Evolutionary conservation across 2,329 filamentous ascomycete species (phyloP), one percentile per base, ranked within the genome.

Genomic region (Apiospora phragmitis): DNA sequence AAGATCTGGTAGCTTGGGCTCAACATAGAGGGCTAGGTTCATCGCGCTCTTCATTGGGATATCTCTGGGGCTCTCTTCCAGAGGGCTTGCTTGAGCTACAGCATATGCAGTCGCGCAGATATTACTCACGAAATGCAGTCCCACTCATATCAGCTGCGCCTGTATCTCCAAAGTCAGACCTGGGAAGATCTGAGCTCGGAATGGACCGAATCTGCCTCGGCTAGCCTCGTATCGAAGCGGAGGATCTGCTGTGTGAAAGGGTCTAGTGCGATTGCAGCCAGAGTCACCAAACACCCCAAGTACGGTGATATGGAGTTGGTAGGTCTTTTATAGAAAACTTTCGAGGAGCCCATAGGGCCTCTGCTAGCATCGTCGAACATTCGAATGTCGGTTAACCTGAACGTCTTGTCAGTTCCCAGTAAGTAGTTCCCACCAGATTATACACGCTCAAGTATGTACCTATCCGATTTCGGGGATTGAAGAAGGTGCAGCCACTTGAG

Each of bases 401-500:
- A 42, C 21, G n/a, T 14, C 9, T 16, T 3, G 38, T 68, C 9
- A 49, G n/a, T 4, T 49, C 5, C 16, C 21, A 7, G 3, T 21
- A 45, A n/a, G 43, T 21, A 18, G 18, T 18, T 21, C 21, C 1
- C 18, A 45, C 6, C 6, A 45, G 6, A 8, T 6, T 45, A 45
- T 45, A 45, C 18, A 45, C 5, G 16, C 43, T 45, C 8, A 38
- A 9, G 26, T 18, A 42, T 24, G 24, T 68, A 55, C 67, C 47
- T 49, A 14, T 59, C 29, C 6, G 43, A 11, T 41, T 38, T 68
- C 4, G 35, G 29, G 67, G 67, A 68, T 24, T 24, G 18, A n/a
- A 68, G 38, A 7, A 68, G 26, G 29, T 68, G 67, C 45, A 45
- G 21, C 67, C 67, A 68, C 18, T 68, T 68, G 29, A 68, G 67